Evolutionary conservation across 768 basidiomycete species (phyloP), one percentile per base, ranked within the genome.

Genomic region (Calocybe indica): DNA sequence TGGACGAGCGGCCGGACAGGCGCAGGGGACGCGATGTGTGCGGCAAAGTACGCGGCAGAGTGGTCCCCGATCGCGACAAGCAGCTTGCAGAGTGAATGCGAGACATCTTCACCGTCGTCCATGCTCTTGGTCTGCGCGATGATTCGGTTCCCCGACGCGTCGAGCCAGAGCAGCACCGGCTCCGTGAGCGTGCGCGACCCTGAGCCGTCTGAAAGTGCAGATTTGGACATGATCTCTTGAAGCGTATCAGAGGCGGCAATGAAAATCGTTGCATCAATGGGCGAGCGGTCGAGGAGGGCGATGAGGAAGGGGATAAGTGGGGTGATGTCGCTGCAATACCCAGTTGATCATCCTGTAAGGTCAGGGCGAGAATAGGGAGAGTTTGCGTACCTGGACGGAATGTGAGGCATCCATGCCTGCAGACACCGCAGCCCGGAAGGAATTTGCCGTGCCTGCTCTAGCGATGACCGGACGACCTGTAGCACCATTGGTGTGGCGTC

Each of bases 21-120:
- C 1, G 59, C 54, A 4, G 68, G 57, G 0, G 79, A 79, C 1
- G 80, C 72, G 46, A 94, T 76, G 55, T 87, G 76, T 5, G 74
- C 58, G 5, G 90, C 86, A 46, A 93, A 70, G 65, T 89, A 93
- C 10, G 75, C 66, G 1, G 85, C 79, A 1, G 91, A 93, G 62
- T 94, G 92, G 52, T 96, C 92, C 0, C 92, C 88, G 1, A 95
- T 64, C 0, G 88, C 86, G 0, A 79, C 78, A 5, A 95, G 70
- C 10, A 96, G 75, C 61, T 90, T 90, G 68, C 87, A 90, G 5
- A 92, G 62, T 0, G 85, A 86, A 54, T 79, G 82, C 0, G 87
- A 76, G 2, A 80, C 62, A 11, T 82, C 79, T 15, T 78, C 74
- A 3, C 78, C 68, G 4, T 68, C 69, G 29, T 75, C 77, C 8